Evolutionary conservation across 176 grass and related monocot genomes (phyloP), one percentile per base, ranked within the genome.

Genomic region (Dactylis glomerata): DNA sequence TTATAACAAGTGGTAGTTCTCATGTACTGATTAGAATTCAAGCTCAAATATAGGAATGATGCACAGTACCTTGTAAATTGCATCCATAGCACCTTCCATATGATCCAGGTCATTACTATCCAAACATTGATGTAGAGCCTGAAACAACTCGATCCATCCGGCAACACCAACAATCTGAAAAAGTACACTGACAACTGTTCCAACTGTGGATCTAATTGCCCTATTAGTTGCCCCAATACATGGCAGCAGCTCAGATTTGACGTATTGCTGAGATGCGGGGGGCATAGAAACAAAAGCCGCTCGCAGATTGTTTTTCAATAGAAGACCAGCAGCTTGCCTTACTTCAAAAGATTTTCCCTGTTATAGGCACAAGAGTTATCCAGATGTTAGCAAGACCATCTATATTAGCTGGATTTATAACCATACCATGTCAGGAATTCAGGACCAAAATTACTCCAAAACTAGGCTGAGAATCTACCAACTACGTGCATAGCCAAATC

Each of bases 61-160:
- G 77, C 26, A n/a, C 20, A 27, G 22, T 92, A 99, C 96, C 91
- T 99, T 99, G 80, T 92, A 99, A 80, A 99, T 95, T 59, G 96
- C 96, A 85, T 96, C 96, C 88, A 99, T 91, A 77, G 93, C 93
- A 86, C 96, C 96, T 87, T 99, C 96, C 96, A 99, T 96, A 33
- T 99, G 96, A 91, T 94, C 94, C 33, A 94, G 64, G 37, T 99
- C 93, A 73, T 91, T 94, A 83, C 91, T 96, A 36, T 93, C 93
- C 81, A 99, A 86, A 66, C 96, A 99, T 55, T 91, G 86, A 51
- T 92, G 84, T 14, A 99, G 88, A 24, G 87, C 96, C 77, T 94
- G 93, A 81, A 96, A 92, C 84, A 99, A 85, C 46, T 99, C 96
- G 2, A 92, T 83, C 96, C 96, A 99, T 47, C 96, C 96, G 87